Evolutionary conservation across 2,329 filamentous ascomycete species (phyloP), one percentile per base, ranked within the genome.

Genomic region (Arthrobotrys conoides): DNA sequence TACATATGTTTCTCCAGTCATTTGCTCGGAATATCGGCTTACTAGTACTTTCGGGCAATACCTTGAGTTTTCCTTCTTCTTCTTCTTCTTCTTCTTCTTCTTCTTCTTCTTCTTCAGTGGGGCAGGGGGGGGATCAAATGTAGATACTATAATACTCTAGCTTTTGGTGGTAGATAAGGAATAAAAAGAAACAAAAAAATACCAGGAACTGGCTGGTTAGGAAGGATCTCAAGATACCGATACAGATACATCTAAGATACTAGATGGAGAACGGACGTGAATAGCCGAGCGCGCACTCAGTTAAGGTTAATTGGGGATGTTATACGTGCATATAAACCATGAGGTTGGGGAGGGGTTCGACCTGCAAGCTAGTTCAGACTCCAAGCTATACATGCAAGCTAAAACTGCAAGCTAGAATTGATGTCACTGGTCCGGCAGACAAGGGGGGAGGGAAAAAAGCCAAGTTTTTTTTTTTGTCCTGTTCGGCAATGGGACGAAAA

Each of bases 401-500:
- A 51, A 24, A 5, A 8, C 10, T 24, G 5, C 5, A 48, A 12
- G 9, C 22, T 51, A 69, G 63, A n/a, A 63, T 71, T 72, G 75
- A 78, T 72, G 68, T 77, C 73, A 77, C 73, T 38, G 67, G 27
- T n/a, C 27, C 6, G 27, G 73, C 67, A 24, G 57, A n/a, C 38
- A 64, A 53, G 51, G 68, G 68, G 48, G 20, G 6, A 30, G 27
- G 48, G 33, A 20, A 57, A 38, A 22, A 53, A 49, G 18, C 59
- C 53, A 49, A 66, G 48, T 41, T 30, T 33, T 53, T 24, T 55
- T 30, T 30, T 30, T 30, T 30, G n/a, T n/a, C n/a, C n/a, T n/a
- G n/a, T 41, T 78, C 75, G 75, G 75, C 68, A 66, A 65, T 78
- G 68, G 73, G 64, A 71, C 75, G 75, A 75, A 59, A 61, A 69